phyloP scores from a whole-genome alignment of 1,284 basidiomycete species.

The Irpex sp. region DNA sequence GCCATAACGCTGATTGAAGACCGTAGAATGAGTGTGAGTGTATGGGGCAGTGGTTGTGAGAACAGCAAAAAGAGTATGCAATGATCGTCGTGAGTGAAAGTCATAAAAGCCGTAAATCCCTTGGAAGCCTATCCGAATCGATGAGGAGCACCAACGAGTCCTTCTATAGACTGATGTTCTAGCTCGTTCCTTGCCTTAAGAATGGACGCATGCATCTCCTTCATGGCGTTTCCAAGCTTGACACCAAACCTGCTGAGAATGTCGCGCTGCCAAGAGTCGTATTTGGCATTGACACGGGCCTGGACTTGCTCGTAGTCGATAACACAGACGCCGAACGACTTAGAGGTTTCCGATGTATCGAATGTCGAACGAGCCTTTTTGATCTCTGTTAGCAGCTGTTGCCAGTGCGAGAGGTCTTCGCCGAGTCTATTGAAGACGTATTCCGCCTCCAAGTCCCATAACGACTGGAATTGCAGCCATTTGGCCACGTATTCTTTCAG shows the following conservation, averaged over 20 bases:
- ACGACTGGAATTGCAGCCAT: constrained; percentile 98
- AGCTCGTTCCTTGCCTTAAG: constrained; percentile 91
- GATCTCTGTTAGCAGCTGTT: constrained; percentile 92
- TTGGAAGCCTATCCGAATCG: constrained; percentile 24
- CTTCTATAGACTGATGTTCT: constrained; percentile 83
- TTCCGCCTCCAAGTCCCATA: constrained; percentile 98
- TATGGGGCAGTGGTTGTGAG: not conserved
- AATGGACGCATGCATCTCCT: constrained; percentile 91
- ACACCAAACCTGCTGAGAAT: constrained; percentile 88
- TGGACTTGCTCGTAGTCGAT: constrained; percentile 99
- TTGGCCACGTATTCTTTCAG: constrained; percentile 90
- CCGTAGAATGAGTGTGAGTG: not conserved
- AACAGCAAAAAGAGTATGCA: not conserved
- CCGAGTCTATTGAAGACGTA: constrained; percentile 93
- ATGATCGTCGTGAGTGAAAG: not conserved
- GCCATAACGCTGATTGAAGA: not conserved
- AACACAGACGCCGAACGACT: constrained; percentile 87
- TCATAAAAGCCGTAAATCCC: not conserved
- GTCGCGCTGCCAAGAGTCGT: constrained; percentile 96
- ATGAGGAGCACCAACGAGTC: constrained; percentile 41
- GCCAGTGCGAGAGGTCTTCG: constrained; percentile 90
- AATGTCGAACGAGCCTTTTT: constrained; percentile 95
- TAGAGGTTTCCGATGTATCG: constrained; percentile 92
- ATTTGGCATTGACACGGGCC: constrained; percentile 95
- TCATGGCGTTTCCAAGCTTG: constrained; percentile 92